These are phyloP conservation scores for Colletotrichum chrysophilum DNA, from an alignment of 2,329 filamentous ascomycete genomes.

Conservation along the genomic window DNA sequence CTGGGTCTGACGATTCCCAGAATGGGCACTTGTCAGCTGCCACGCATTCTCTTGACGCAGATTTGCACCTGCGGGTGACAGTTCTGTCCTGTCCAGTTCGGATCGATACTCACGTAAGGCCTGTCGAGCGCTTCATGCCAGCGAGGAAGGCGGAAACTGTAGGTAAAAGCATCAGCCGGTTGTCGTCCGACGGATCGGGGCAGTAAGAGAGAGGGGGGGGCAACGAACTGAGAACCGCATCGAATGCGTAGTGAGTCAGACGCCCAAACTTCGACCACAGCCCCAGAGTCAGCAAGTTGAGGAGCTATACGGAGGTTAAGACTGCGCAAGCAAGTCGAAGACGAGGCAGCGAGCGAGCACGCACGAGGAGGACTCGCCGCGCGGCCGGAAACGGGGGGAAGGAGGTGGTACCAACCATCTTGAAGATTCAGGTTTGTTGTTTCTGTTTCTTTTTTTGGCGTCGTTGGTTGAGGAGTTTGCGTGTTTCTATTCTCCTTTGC, in stretches of 20 bases:
- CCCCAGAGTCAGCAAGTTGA: slow-evolving; percentile 73
- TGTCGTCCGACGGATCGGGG: neutral
- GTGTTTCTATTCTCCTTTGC: neutral
- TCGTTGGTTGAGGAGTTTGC: neutral
- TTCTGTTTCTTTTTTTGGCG: neutral
- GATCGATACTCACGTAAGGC: slow-evolving; percentile 85
- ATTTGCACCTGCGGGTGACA: neutral
- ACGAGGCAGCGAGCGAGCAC: slow-evolving; percentile 2
- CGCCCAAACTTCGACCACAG: slow-evolving; percentile 84
- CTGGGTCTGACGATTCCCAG: slow-evolving; percentile 66
- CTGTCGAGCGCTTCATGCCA: slow-evolving; percentile 96
- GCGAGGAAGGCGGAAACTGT: slow-evolving; percentile 94
- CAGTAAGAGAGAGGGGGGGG: neutral
- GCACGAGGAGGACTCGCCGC: slow-evolving; percentile 7
- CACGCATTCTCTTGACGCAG: neutral
- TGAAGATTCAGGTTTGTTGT: neutral
- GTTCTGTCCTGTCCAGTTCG: neutral
- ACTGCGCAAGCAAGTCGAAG: slow-evolving; percentile 31
- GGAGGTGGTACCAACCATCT: slow-evolving; percentile 16
- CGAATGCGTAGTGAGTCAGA: slow-evolving; percentile 93
- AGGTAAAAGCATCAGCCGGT: neutral
- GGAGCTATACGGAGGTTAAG: slow-evolving; percentile 58
- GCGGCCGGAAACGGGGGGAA: neutral
- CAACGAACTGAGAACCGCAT: slow-evolving; percentile 85
- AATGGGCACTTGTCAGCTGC: slow-evolving; percentile 49